Evolutionary conservation across 169 alveolate genomes (phyloP).

Genomic region (Plasmodium relictum): DNA sequence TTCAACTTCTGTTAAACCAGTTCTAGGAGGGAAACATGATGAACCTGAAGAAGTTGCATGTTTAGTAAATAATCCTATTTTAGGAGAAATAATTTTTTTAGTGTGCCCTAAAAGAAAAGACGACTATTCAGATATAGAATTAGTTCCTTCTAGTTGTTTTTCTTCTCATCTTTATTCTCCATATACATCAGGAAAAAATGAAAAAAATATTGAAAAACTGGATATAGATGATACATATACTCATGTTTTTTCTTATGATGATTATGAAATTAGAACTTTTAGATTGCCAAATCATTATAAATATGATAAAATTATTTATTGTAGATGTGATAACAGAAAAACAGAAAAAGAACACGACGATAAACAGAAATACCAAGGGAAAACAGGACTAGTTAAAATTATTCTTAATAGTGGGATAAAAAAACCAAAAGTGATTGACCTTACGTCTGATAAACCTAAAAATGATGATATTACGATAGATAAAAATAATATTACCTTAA

Average conservation of each 20-base stretch:
- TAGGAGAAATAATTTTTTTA: conserved; percentile 10
- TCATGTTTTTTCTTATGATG: neutral
- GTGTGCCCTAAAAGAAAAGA: conserved; percentile 38
- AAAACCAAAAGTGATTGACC: neutral
- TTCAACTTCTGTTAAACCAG: conserved; percentile 26
- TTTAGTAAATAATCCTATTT: conserved; percentile 6
- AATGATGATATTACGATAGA: neutral
- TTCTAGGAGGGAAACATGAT: neutral
- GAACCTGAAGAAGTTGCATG: conserved; percentile 22
- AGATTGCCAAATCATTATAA: conserved; percentile 29
- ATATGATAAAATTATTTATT: conserved; percentile 34
- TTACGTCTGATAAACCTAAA: neutral
- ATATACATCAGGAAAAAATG: conserved; percentile 9
- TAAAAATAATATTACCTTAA: neutral
- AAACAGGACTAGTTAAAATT: conserved; percentile 59
- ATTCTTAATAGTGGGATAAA: conserved; percentile 6
- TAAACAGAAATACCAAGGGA: conserved; percentile 30
- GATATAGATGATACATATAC: conserved; percentile 5
- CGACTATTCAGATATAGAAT: conserved; percentile 6
- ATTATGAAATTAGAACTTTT: conserved; percentile 12
- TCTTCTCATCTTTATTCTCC: conserved; percentile 39
- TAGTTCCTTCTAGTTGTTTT: conserved; percentile 43
- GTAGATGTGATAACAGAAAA: conserved; percentile 61
- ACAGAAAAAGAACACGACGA: neutral
- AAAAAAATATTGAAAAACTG: conserved; percentile 16